A percentile compares a stretch with the other conserved stretches of the same genome.
phyloP scores from a whole-genome alignment of 2,329 filamentous ascomycete species.

The Sordariomycetes sp. region DNA sequence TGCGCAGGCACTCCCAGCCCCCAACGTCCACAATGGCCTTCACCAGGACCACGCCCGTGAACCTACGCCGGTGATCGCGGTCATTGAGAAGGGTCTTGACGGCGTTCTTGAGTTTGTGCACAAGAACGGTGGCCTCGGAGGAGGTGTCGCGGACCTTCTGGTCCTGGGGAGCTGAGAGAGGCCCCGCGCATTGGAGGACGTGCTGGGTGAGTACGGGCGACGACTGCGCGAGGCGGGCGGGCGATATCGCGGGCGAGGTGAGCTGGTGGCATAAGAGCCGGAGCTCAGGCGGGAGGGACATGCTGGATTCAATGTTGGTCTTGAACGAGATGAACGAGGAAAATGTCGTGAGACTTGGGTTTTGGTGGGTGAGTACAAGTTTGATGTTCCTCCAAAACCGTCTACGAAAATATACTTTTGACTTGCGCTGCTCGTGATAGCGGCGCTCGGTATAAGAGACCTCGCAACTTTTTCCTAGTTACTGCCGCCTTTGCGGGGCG shows the following conservation, averaged over 20 bases:
- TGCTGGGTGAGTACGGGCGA: constrained; percentile 58
- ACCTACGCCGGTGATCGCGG: constrained; percentile 61
- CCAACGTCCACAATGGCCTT: constrained; percentile 76
- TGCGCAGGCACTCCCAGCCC: constrained; percentile 71
- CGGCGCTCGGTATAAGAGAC: neutral
- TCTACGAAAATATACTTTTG: neutral
- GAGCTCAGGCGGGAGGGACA: constrained; percentile 44
- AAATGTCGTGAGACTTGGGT: neutral
- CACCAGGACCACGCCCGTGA: constrained; percentile 65
- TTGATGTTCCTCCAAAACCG: neutral
- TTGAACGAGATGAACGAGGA: neutral
- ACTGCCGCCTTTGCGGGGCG: neutral
- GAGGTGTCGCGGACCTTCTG: constrained; percentile 48
- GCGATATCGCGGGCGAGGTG: constrained; percentile 40
- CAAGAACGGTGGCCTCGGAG: constrained; percentile 56
- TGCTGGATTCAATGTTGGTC: constrained; percentile 4
- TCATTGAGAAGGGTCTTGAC: constrained; percentile 71
- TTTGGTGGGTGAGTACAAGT: neutral
- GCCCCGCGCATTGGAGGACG: constrained; percentile 42
- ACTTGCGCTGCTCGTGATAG: neutral
- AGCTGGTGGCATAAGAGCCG: constrained; percentile 58
- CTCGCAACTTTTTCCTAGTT: neutral
- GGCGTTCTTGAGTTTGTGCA: constrained; percentile 74
- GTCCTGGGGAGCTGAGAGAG: constrained; percentile 54
- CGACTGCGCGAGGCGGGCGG: constrained; percentile 63